These are phyloP conservation scores for Porphyrellus cyaneotinctus DNA, from an alignment of 768 basidiomycete genomes.

Conservation along the genomic window DNA sequence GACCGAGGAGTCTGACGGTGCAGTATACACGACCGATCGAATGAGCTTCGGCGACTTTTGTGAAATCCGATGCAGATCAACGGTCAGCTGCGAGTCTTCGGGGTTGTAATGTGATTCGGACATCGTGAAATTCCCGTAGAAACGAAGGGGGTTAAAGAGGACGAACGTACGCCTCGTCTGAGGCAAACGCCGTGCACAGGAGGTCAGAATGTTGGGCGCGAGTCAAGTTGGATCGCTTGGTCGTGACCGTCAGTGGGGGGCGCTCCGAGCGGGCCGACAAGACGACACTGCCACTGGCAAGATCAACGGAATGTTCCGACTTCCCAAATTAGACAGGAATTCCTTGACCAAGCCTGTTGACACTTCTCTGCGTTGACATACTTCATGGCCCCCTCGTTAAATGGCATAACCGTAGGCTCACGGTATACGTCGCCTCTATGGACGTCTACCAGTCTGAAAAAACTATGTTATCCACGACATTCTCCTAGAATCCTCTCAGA, in stretches of 20 bases:
- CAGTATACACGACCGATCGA: constrained; percentile 50
- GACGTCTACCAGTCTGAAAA: too few species aligned
- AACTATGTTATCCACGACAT: too few species aligned
- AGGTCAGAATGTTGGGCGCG: constrained; percentile 2
- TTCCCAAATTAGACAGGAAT: too few species aligned
- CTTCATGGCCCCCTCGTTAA: too few species aligned
- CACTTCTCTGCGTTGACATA: too few species aligned
- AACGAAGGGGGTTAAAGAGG: constrained; percentile 2
- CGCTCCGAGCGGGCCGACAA: background rate
- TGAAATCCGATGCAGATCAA: constrained; percentile 48
- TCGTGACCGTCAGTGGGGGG: background rate
- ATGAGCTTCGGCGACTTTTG: constrained; percentile 62
- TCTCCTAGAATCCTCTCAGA: too few species aligned
- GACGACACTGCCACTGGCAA: background rate
- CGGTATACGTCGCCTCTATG: too few species aligned
- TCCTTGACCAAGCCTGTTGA: too few species aligned
- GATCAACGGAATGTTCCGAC: too few species aligned
- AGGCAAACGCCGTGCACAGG: background rate
- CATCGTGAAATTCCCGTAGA: constrained; percentile 17
- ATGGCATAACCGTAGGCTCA: too few species aligned
- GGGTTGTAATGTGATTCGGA: constrained; percentile 18
- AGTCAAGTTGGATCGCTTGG: constrained; percentile 1
- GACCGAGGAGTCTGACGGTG: constrained; percentile 53
- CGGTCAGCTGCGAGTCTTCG: constrained; percentile 59
- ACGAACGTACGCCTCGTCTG: background rate